phyloP scores from a whole-genome alignment of 2,329 filamentous ascomycete species.

The Paraphaeosphaeria sporulosa region DNA sequence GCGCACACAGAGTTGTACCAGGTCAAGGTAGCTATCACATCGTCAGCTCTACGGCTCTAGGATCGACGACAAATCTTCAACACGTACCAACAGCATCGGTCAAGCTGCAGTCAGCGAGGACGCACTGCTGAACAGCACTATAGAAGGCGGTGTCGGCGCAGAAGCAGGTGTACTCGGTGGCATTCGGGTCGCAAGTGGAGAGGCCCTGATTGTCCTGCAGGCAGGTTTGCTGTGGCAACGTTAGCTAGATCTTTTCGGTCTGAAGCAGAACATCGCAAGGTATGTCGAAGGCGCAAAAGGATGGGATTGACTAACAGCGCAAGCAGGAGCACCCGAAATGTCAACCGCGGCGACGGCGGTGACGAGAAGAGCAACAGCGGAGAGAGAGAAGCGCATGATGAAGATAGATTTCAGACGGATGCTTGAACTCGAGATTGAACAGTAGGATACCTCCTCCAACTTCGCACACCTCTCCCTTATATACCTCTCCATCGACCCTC shows the following conservation, averaged over 20 bases:
- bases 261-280: neutral
- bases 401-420: neutral
- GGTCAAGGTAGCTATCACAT: constrained; percentile 13
- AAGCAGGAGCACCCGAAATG: constrained; percentile 22
- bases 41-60: neutral
- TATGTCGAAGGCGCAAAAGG: neutral
- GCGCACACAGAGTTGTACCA: constrained; percentile 17
- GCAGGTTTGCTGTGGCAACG: constrained; percentile 19
- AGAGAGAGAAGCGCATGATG: constrained; percentile 23
- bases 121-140: constrained; percentile 15
- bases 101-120: constrained; percentile 15
- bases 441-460: neutral
- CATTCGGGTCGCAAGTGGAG: constrained; percentile 19
- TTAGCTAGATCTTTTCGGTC: neutral
- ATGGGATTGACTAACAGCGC: constrained; percentile 16
- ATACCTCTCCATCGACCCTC: neutral
- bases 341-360: constrained; percentile 14
- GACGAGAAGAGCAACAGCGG: constrained; percentile 15
- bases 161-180: constrained; percentile 18
- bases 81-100: constrained; percentile 19
- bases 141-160: constrained; percentile 23
- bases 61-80: neutral
- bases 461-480: neutral
- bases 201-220: constrained; percentile 13
- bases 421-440: neutral